phyloP scores from a whole-genome alignment of 2,329 filamentous ascomycete species.

The Alternaria infectoria region DNA sequence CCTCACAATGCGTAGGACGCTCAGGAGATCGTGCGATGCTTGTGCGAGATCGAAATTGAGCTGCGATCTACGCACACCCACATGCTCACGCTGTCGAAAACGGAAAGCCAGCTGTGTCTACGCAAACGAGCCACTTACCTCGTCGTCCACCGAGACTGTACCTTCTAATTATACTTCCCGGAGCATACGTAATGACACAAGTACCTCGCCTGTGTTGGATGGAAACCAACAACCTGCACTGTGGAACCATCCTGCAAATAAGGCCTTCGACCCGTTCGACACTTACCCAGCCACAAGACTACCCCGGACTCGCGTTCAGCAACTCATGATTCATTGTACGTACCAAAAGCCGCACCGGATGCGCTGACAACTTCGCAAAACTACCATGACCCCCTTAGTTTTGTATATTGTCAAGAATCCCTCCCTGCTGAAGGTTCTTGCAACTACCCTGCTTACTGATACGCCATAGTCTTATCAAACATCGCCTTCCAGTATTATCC shows the following conservation, averaged over 20 bases:
- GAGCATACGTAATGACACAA: background rate
- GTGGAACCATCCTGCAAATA: slow-evolving; percentile 20
- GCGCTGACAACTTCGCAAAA: background rate
- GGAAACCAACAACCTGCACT: background rate
- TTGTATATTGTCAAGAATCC: background rate
- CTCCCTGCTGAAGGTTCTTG: background rate
- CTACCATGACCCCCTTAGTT: background rate
- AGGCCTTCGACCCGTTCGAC: slow-evolving; percentile 61
- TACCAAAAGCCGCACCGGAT: slow-evolving; percentile 10
- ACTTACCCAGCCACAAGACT: slow-evolving; percentile 63
- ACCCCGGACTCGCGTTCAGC: slow-evolving; percentile 58
- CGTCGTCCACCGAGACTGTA: slow-evolving; percentile 5
- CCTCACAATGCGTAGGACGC: slow-evolving; percentile 59
- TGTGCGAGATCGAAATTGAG: slow-evolving; percentile 64
- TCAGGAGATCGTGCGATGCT: slow-evolving; percentile 63
- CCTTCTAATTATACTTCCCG: slow-evolving; percentile 10
- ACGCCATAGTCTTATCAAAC: slow-evolving; percentile 58
- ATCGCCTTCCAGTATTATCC: slow-evolving; percentile 68
- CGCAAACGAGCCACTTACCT: slow-evolving; percentile 59
- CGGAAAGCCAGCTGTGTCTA: slow-evolving; percentile 58
- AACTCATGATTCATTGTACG: slow-evolving; percentile 64
- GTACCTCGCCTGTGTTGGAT: background rate
- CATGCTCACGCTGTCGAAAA: slow-evolving; percentile 62
- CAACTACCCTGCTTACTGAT: background rate
- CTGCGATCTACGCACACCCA: slow-evolving; percentile 62